Percentiles rank a stretch among this genome's conserved stretches.
These are phyloP conservation scores for Macrolepiota dolichaula DNA, from an alignment of 768 basidiomycete species.

Conservation along the genomic window DNA sequence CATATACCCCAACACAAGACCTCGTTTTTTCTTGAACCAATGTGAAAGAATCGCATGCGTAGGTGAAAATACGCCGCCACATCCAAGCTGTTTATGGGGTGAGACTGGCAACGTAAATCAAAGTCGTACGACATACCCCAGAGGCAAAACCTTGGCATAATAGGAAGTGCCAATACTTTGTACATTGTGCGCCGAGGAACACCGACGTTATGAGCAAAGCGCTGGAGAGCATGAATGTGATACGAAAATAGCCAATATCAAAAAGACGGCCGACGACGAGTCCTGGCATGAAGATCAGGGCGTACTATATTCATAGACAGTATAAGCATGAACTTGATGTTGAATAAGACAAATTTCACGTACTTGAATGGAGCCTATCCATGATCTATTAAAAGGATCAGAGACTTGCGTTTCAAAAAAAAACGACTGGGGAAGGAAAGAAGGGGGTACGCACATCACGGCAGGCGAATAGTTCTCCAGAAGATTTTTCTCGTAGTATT, in stretches of 20 bases:
- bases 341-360: neutral
- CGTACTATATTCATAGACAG: slow-evolving; percentile 36
- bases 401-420: neutral
- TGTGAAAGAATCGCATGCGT: slow-evolving; percentile 59
- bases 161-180: slow-evolving; percentile 62
- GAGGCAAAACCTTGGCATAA: slow-evolving; percentile 60
- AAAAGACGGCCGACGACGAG: slow-evolving; percentile 79
- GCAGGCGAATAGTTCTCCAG: slow-evolving; percentile 52
- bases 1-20: slow-evolving; percentile 58
- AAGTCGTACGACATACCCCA: slow-evolving; percentile 48
- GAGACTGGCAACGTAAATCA: slow-evolving; percentile 50
- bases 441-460: slow-evolving; percentile 46
- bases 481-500: slow-evolving; percentile 58
- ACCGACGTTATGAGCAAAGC: slow-evolving; percentile 40
- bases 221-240: slow-evolving; percentile 31
- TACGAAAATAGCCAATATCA: slow-evolving; percentile 49
- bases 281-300: neutral
- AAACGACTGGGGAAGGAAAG: neutral
- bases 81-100: slow-evolving; percentile 30
- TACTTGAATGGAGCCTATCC: slow-evolving; percentile 80
- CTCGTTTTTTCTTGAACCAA: slow-evolving; percentile 66
- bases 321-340: neutral
- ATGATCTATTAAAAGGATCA: slow-evolving; percentile 43
- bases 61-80: slow-evolving; percentile 62
- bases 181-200: slow-evolving; percentile 58